Evolutionary conservation across 2,329 filamentous ascomycete genomes (phyloP).

Genomic region (Pseudophaeomoniella oleicola): DNA sequence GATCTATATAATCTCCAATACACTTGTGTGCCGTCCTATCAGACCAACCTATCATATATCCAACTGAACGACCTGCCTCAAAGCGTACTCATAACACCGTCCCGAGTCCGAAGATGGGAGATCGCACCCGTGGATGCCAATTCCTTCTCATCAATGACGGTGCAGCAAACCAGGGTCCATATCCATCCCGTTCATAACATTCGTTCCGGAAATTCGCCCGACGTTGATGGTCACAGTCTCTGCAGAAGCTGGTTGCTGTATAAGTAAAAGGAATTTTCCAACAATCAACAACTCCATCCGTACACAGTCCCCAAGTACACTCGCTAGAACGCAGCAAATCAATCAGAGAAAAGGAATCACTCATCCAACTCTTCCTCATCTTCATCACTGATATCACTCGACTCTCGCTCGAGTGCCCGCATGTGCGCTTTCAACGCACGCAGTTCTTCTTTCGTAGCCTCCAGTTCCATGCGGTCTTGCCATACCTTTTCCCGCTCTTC

Average conservation of each 20-base stretch:
- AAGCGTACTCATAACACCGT: too few relatives aligned
- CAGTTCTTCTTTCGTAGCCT: slow-evolving; percentile 22
- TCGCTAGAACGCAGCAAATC: not conserved
- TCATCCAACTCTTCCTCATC: slow-evolving; percentile 1
- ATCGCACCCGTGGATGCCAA: not conserved
- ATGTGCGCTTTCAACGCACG: slow-evolving; percentile 23
- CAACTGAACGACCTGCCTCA: too few relatives aligned
- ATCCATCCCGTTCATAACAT: not conserved
- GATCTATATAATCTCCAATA: too few relatives aligned
- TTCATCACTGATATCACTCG: not conserved
- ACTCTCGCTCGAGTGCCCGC: not conserved
- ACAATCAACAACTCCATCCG: not conserved
- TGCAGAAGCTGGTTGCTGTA: too few relatives aligned
- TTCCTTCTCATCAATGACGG: not conserved
- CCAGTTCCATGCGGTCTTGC: not conserved
- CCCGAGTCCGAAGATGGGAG: not conserved
- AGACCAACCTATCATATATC: too few relatives aligned
- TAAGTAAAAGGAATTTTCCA: too few relatives aligned
- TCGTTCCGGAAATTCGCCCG: not conserved
- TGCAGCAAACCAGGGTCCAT: not conserved
- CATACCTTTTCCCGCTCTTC: not conserved
- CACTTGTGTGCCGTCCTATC: too few relatives aligned
- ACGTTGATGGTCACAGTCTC: too few relatives aligned
- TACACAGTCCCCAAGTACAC: not conserved
- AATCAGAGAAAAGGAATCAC: not conserved